Evolutionary conservation across 208 protist genomes (phyloP).

Genomic region (Wallacemonas collosoma): DNA sequence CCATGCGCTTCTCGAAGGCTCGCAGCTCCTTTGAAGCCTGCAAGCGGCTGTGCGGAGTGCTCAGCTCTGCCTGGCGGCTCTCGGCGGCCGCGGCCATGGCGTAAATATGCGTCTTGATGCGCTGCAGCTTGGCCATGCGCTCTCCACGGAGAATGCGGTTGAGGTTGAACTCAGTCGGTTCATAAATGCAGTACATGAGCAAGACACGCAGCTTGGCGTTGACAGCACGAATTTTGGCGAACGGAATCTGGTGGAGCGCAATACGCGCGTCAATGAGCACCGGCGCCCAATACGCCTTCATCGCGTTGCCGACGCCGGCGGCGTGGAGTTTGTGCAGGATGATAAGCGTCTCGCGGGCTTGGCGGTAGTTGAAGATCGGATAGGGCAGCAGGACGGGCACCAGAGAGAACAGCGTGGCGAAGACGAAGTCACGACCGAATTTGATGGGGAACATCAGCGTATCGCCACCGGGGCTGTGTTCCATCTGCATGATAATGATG

Average conservation of each 20-base stretch:
- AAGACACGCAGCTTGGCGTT: slow-evolving; percentile 23
- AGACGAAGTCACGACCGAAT: slow-evolving; percentile 45
- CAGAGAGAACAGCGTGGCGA: slow-evolving; percentile 38
- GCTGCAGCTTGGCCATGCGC: slow-evolving; percentile 35
- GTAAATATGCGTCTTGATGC: slow-evolving; percentile 43
- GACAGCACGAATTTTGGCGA: slow-evolving; percentile 33
- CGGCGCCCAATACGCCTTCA: slow-evolving; percentile 61
- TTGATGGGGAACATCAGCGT: slow-evolving; percentile 30
- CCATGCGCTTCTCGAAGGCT: slow-evolving; percentile 37
- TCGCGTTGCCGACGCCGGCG: slow-evolving; percentile 46
- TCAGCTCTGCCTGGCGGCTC: slow-evolving; percentile 24
- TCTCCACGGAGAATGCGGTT: slow-evolving; percentile 46
- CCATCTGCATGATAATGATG: slow-evolving; percentile 64
- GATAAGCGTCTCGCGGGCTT: slow-evolving; percentile 36
- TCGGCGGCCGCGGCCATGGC: slow-evolving; percentile 38
- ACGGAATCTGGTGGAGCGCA: slow-evolving; percentile 49
- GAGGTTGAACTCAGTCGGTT: slow-evolving; percentile 48
- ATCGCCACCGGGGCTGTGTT: slow-evolving; percentile 37
- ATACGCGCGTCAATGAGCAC: slow-evolving; percentile 50
- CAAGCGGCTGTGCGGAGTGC: slow-evolving; percentile 16
- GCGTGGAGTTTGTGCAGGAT: slow-evolving; percentile 53
- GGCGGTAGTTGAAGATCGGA: slow-evolving; percentile 39
- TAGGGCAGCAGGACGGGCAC: slow-evolving; percentile 46
- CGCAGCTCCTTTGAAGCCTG: slow-evolving; percentile 18
- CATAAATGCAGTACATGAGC: slow-evolving; percentile 38